phyloP scores from a whole-genome alignment of 2,329 filamentous ascomycete species.

The Fusarium siculi region DNA sequence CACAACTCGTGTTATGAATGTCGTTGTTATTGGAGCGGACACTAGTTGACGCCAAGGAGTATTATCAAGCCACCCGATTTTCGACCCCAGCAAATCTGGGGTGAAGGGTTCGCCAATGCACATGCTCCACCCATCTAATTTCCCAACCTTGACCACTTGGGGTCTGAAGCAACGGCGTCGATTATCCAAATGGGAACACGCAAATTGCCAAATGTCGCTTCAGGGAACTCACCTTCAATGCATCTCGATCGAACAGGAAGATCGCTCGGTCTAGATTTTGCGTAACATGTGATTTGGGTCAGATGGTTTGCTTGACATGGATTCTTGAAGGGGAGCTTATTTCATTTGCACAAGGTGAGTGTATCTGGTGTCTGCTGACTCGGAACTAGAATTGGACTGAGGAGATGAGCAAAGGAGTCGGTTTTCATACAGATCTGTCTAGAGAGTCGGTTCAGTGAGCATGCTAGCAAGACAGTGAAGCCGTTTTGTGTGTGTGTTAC shows the following conservation, averaged over 20 bases:
- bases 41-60: neutral
- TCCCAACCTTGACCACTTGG: constrained; percentile 22
- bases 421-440: neutral
- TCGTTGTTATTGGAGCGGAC: neutral
- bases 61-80: constrained; percentile 15
- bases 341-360: neutral
- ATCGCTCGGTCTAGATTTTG: neutral
- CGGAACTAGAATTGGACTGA: neutral
- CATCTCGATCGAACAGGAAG: constrained; percentile 1
- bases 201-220: constrained; percentile 26
- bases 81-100: constrained; percentile 34
- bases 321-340: neutral
- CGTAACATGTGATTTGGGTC: neutral
- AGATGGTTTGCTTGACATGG: constrained; percentile 2
- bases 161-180: constrained; percentile 12
- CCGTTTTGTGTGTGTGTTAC: neutral
- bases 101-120: constrained; percentile 12
- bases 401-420: neutral
- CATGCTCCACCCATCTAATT: constrained; percentile 31
- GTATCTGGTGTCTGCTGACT: neutral
- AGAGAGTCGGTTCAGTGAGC: too few species aligned
- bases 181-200: neutral
- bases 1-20: neutral
- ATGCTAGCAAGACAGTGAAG: neutral
- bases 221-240: neutral